Base-by-base conservation (phyloP, 169 alveolate genomes). In the Cryptosporidium felis region DNA sequence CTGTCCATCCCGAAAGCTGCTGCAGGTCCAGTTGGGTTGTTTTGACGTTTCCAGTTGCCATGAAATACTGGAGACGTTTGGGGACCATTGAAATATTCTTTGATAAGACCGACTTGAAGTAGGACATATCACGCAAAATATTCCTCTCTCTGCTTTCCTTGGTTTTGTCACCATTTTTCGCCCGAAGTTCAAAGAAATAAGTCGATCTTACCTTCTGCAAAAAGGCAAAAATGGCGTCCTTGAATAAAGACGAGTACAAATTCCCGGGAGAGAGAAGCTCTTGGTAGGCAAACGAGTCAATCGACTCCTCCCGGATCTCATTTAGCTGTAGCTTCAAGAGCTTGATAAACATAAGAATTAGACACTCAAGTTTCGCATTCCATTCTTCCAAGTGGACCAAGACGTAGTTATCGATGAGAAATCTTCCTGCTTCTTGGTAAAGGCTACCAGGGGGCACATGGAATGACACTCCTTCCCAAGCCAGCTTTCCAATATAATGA, bases 1-100 rank as follows among this genome's bases (percentile, higher is more conserved):
- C 95, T 18, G 99, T 96, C 93, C 97, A 97, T 9, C 99, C 99
- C n/a, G 98, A 92, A 60, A 94, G 96, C 91, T 98, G 96, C 91
- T 91, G 94, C 63, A 93, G 80, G 88, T 95, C 98, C 12, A 94
- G 82, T 21, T 93, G 94, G 3, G 96, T 91, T 49, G 94, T 81
- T 61, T 93, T 92, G 30, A 97, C 90, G 82, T 96, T 97, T 10
- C 99, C 99, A 3, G 99, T 97, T 36, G 99, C 97, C 92, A 96
- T 90, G 91, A 97, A 97, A 88, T 96, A 94, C 80, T 95, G 97
- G 89, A 96, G 89, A 66, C 94, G 93, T 62, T 95, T 94, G 44
- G 28, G 94, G 91, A 66, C 88, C 66, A 74, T 47, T 1, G 85
- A 23, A 28, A 49, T 58, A 74, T 74, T 74, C 23, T 56, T 49